A percentile compares a stretch with the other conserved stretches of the same genome.
phyloP scores from a whole-genome alignment of 305 asterid species.

The Fraxinus sp. region DNA sequence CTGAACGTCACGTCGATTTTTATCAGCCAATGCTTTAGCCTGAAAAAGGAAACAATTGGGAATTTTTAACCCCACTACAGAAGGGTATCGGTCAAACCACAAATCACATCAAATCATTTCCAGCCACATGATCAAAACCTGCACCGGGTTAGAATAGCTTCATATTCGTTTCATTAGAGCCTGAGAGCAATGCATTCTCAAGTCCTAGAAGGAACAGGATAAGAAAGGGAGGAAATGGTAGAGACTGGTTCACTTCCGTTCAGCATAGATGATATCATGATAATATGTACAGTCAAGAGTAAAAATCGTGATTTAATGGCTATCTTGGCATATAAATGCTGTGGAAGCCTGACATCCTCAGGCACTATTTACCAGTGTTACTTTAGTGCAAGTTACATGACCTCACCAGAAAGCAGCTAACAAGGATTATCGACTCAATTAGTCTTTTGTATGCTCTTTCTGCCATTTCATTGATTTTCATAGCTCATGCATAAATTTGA shows the following conservation, averaged over 20 bases:
- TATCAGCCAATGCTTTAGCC: constrained; percentile 87
- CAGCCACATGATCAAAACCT: background rate
- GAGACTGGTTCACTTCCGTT: constrained; percentile 9
- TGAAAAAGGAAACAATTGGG: constrained; percentile 27
- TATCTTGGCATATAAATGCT: background rate
- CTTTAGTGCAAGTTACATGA: background rate
- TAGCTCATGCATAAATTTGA: background rate
- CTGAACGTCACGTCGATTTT: constrained; percentile 83
- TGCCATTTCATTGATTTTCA: constrained; percentile 12
- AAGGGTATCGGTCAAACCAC: background rate
- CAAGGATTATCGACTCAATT: background rate
- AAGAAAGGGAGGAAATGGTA: constrained; percentile 20
- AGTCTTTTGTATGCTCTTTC: constrained; percentile 3
- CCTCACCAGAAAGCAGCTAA: constrained; percentile 13
- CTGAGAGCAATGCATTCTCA: background rate
- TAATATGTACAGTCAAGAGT: background rate
- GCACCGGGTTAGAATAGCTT: constrained; percentile 5
- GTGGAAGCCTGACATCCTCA: background rate
- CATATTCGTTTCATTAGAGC: constrained; percentile 8
- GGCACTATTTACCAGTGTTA: background rate
- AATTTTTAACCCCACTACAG: constrained; percentile 8
- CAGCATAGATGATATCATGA: background rate
- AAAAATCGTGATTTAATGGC: background rate
- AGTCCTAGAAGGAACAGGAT: constrained; percentile 1
- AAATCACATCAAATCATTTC: background rate